A percentile compares a stretch with the other conserved stretches of the same genome.
These are phyloP conservation scores for Eutrema yunnanense DNA, from an alignment of 345 rosid species.

Conservation along the genomic window DNA sequence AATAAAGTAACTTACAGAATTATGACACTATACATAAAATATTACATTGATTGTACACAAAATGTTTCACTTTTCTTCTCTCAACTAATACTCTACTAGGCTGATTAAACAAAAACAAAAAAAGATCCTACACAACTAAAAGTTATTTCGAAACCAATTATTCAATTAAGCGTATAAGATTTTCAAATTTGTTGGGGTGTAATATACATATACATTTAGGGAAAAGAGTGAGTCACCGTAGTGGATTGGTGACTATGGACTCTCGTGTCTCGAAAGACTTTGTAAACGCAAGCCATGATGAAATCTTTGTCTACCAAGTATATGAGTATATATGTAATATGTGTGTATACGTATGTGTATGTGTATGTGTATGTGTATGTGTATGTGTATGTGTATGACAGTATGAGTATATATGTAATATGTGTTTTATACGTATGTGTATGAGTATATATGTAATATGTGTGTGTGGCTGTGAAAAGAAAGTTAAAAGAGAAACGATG, in stretches of 20 bases:
- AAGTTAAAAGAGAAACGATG: constrained; percentile 7
- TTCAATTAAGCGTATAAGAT: background rate
- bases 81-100: background rate
- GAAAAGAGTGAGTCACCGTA: constrained; percentile 2
- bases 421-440: background rate
- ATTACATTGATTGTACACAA: background rate
- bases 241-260: constrained; percentile 18
- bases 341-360: background rate
- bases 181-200: background rate
- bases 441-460: background rate
- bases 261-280: constrained; percentile 5
- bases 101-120: background rate
- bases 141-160: background rate
- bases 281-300: constrained; percentile 30
- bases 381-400: no score
- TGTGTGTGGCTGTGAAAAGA: constrained; percentile 22
- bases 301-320: constrained; percentile 1
- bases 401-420: background rate
- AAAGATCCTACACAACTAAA: background rate
- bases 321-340: background rate
- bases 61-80: background rate
- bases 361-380: background rate
- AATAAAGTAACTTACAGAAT: background rate
- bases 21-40: background rate
- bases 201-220: background rate